These are phyloP conservation scores for Hypomyces rosellus DNA, from an alignment of 2,329 filamentous ascomycete species.

Conservation along the genomic window DNA sequence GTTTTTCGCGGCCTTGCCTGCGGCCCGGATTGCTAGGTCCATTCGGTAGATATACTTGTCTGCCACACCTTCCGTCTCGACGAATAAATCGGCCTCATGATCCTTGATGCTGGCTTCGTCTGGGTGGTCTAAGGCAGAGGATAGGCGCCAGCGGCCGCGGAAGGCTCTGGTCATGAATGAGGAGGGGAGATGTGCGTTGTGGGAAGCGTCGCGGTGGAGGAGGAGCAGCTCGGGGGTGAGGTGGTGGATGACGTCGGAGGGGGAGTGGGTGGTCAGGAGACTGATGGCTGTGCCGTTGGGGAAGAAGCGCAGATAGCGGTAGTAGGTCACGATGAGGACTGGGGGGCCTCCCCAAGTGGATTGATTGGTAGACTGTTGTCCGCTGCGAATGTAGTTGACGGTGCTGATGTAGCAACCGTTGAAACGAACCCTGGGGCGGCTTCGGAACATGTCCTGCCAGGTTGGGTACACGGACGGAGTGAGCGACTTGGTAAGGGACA, in stretches of 20 bases:
- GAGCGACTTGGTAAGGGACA: slow-evolving; percentile 36
- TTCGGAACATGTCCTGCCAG: slow-evolving; percentile 69
- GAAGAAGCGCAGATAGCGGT: slow-evolving; percentile 92
- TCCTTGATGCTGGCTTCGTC: slow-evolving; percentile 14
- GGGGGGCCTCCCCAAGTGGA: slow-evolving; percentile 68
- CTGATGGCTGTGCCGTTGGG: slow-evolving; percentile 80
- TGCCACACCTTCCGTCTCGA: slow-evolving; percentile 81
- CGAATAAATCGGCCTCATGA: slow-evolving; percentile 60
- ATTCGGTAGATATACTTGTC: slow-evolving; percentile 79
- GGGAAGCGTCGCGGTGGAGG: slow-evolving; percentile 31
- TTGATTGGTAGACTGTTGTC: slow-evolving; percentile 63
- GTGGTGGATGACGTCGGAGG: slow-evolving; percentile 79
- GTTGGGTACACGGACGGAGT: slow-evolving; percentile 40
- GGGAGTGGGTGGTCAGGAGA: slow-evolving; percentile 74
- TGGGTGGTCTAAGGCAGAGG: slow-evolving; percentile 27
- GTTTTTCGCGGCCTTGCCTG: slow-evolving; percentile 61
- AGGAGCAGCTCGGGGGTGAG: slow-evolving; percentile 64
- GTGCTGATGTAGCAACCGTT: slow-evolving; percentile 96
- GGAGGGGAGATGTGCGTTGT: slow-evolving; percentile 29
- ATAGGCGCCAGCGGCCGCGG: slow-evolving; percentile 49
- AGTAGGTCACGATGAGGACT: slow-evolving; percentile 95
- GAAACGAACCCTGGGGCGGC: slow-evolving; percentile 81
- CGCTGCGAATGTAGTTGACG: slow-evolving; percentile 86
- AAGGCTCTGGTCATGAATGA: slow-evolving; percentile 63
- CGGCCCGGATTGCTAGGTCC: slow-evolving; percentile 64